Conservation (phyloP, 208 protist genomes). For the Crithidia fasciculata region DNA sequence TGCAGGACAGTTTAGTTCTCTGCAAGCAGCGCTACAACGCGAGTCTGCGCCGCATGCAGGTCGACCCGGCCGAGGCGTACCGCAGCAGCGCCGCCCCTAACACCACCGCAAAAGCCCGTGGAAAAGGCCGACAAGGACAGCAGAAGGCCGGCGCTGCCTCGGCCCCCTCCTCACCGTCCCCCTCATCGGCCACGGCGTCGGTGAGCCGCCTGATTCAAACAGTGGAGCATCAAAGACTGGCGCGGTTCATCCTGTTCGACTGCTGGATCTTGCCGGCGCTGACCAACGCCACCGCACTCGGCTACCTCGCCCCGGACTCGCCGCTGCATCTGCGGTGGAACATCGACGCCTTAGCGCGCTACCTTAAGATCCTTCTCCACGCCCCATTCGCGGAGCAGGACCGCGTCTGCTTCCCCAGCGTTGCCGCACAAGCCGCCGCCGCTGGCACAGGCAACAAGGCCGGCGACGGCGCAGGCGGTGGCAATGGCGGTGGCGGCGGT, state of each 20-base stretch:
- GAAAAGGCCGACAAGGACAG: constrained; percentile 51
- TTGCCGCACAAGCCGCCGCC: background rate
- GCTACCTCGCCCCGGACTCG: constrained; percentile 67
- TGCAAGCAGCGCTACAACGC: constrained; percentile 40
- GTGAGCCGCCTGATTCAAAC: constrained; percentile 61
- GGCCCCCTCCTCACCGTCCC: background rate
- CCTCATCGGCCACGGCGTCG: constrained; percentile 24
- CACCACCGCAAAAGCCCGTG: constrained; percentile 8
- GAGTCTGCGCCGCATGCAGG: constrained; percentile 10
- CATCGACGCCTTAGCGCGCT: constrained; percentile 87
- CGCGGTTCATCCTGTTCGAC: constrained; percentile 90
- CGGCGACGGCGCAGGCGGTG: background rate
- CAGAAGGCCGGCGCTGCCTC: constrained; percentile 18
- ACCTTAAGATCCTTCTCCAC: constrained; percentile 88
- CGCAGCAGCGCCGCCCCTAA: background rate
- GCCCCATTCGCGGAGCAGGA: constrained; percentile 61
- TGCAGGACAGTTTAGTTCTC: constrained; percentile 27
- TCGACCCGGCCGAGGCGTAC: constrained; percentile 4
- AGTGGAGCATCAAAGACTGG: constrained; percentile 78
- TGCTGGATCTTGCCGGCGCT: constrained; percentile 86
- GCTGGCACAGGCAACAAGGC: background rate
- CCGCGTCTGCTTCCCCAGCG: constrained; percentile 20
- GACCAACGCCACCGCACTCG: constrained; percentile 74
- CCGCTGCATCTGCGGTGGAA: constrained; percentile 88
- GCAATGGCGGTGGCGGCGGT: background rate